A percentile compares a stretch with the other conserved stretches of the same genome.
Evolutionary conservation across 805 yeast species (phyloP).

Genomic region (Monosporozyma siamensis): DNA sequence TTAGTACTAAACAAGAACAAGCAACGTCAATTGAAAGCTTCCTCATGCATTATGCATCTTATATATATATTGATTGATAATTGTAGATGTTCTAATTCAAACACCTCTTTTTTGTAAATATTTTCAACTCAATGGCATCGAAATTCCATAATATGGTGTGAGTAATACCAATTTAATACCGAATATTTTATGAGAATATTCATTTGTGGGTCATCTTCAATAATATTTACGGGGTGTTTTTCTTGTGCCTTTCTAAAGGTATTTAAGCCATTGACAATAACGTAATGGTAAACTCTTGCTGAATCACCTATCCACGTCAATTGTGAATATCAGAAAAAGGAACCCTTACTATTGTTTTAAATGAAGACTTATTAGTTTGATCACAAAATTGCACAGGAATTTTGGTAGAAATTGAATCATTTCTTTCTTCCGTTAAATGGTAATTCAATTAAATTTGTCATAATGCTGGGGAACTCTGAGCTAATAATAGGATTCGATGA

Average conservation of each 20-base stretch:
- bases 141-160: not conserved
- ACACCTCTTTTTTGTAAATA: no score
- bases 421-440: not conserved
- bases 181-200: no score
- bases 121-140: not conserved
- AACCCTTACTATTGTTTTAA: not conserved
- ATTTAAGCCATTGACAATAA: not conserved
- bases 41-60: no score
- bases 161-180: not conserved
- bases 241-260: not conserved
- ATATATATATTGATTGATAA: no score
- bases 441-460: not conserved
- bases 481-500: not conserved
- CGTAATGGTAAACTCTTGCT: not conserved
- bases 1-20: no score
- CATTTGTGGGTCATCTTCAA: not conserved
- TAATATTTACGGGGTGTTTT: not conserved
- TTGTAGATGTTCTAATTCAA: no score
- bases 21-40: no score
- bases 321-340: not conserved
- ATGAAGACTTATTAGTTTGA: not conserved
- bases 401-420: not conserved
- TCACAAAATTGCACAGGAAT: not conserved
- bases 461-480: no score
- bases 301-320: not conserved